Evolutionary conservation across 1,139 yeast species (phyloP).

Genomic region (Magnusiomyces clavatus): DNA sequence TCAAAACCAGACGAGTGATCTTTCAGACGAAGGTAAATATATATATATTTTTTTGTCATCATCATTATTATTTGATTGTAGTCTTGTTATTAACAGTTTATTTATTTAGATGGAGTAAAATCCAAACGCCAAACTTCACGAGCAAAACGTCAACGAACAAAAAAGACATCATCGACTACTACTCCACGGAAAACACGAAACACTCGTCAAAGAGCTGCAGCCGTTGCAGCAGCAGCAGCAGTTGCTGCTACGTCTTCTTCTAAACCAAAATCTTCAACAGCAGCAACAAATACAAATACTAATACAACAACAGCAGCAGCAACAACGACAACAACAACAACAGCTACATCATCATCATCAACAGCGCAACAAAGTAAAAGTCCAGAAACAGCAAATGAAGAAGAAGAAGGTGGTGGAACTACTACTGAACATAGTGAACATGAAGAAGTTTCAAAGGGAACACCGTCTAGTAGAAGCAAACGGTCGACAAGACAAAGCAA

Average conservation of each 20-base stretch:
- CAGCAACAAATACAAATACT: too few relatives aligned
- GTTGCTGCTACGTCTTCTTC: not conserved
- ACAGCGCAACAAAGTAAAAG: not conserved
- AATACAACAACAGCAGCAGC: constrained; percentile 12
- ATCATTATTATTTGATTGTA: not conserved
- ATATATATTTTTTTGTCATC: not conserved
- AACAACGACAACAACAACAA: constrained; percentile 8
- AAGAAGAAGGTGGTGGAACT: constrained; percentile 13
- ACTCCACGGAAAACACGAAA: constrained; percentile 9
- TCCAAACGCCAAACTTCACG: constrained; percentile 4
- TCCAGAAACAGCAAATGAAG: constrained; percentile 2
- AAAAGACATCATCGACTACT: constrained; percentile 7
- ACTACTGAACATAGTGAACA: constrained; percentile 14
- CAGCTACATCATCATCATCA: not conserved
- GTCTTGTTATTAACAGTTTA: not conserved
- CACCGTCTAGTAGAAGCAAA: constrained; percentile 14
- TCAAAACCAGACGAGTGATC: not conserved
- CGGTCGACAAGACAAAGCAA: constrained; percentile 13
- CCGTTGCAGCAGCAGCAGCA: constrained; percentile 13
- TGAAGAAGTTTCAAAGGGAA: constrained; percentile 11
- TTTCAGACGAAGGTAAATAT: constrained; percentile 10
- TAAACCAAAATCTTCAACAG: not conserved
- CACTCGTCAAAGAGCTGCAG: constrained; percentile 12
- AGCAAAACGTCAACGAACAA: constrained; percentile 16
- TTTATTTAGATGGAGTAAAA: too few relatives aligned